A percentile compares a stretch with the other conserved stretches of the same genome.
Evolutionary conservation across 352 stramenopile genomes (phyloP).

Genomic region (Globisporangium megalacanthum): DNA sequence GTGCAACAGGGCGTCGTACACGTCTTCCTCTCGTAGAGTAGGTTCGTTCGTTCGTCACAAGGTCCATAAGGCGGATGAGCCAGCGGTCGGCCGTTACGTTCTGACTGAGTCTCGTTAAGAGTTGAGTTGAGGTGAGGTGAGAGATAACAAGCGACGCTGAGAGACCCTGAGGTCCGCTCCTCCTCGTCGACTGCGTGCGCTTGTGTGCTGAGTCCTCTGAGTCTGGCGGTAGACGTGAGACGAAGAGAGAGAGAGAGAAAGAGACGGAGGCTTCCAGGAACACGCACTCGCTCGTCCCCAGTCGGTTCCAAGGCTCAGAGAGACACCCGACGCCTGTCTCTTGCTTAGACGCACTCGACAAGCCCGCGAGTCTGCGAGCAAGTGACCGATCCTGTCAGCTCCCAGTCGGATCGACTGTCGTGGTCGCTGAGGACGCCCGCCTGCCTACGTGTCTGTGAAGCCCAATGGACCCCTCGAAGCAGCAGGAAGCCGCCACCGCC

Average conservation of each 20-base stretch:
- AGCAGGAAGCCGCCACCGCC: slow-evolving; percentile 1
- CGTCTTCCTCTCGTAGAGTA: slow-evolving; percentile 49
- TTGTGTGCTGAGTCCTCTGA: not conserved
- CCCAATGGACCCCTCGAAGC: not conserved
- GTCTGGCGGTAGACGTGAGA: not conserved
- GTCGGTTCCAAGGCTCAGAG: not conserved
- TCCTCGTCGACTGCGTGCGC: too few relatives aligned
- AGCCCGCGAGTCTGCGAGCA: not conserved
- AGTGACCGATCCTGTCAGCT: too few relatives aligned
- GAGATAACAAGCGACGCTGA: too few relatives aligned
- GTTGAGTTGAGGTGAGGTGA: too few relatives aligned
- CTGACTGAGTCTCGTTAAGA: too few relatives aligned
- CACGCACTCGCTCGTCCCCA: not conserved
- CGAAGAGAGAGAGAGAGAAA: too few relatives aligned
- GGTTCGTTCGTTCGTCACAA: too few relatives aligned
- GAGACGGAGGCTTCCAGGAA: not conserved
- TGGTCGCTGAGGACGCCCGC: too few relatives aligned
- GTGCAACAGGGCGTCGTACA: slow-evolving; percentile 63
- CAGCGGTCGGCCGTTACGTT: too few relatives aligned
- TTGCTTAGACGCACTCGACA: not conserved
- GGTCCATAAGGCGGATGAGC: too few relatives aligned
- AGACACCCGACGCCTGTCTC: not conserved
- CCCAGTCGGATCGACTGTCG: not conserved
- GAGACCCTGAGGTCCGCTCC: too few relatives aligned
- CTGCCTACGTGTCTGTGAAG: too few relatives aligned